Evolutionary conservation across 2,329 filamentous ascomycete species (phyloP), one percentile per base, ranked within the genome.

Genomic region (Pseudogymnoascus sp.): DNA sequence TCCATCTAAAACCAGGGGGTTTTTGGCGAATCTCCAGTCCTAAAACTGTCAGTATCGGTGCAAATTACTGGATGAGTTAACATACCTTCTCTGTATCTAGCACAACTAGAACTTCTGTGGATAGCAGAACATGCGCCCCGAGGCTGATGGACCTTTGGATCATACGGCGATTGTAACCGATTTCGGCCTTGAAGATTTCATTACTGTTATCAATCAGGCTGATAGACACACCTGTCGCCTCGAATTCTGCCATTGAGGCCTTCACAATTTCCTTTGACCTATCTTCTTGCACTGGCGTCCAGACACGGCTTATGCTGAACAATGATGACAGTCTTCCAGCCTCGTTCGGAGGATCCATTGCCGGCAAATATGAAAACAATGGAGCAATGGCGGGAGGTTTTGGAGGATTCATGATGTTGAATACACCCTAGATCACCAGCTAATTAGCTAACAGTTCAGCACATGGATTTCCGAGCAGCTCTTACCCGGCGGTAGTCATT

Each of bases 1-100:
- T 5, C 60, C 59, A 4, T 60, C 64, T 18, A 59, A 62, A 1
- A 74, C 70, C 3, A 73, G 67, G 1, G 72, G 73, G 37, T 73
- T 72, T 8, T 65, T 64, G 33, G 62, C 61, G 45, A 76, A 74
- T 40, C 74, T 69, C 74, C 74, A 76, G 60, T 75, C 74, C 72
- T 74, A 59, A 37, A 59, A 39, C 4, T 29, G 35, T 39, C 18
- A 39, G 37, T 27, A 4, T 60, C 10, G 15, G 52, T 21, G 60
- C 33, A 18, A 60, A 40, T 13, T 27, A 18, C 15, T 59, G 29
- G 15, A 29, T 52, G 45, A 21, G 15, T 2, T 45, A 36, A 67
- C 68, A 62, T 64, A 74, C 73, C 67, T 71, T 66, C 36, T 61
- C 29, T 5, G 72, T 69, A 66, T 76, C 73, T 2, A 72, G 61